Base-by-base conservation (phyloP, 495 filamentous ascomycete genomes). In the Neurospora sp. region DNA sequence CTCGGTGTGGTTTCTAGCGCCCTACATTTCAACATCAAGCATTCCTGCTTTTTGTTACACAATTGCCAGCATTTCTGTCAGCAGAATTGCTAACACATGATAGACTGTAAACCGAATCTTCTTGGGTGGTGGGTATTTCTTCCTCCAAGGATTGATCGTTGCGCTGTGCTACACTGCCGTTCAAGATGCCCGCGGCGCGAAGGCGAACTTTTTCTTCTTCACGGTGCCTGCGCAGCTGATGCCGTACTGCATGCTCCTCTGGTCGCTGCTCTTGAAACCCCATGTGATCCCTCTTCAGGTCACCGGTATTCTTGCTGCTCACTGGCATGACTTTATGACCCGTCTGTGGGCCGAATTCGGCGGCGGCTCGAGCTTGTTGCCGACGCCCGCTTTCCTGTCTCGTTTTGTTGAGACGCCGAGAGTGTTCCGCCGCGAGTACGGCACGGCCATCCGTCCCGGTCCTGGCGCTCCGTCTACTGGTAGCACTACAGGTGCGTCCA, bases 301-400 rank as follows among this genome's bases (percentile, higher is more conserved):
- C 46, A 91, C 83, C 20, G 94, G 94, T 20, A 86, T 98, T 38
- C 69, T 94, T 44, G 92, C 92, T 20, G 94, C 93, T 31, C 94
- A 97, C 79, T 79, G 94, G 31, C 92, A 94, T 79, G 91, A 97
- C 77, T 98, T 97, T 77, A 79, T 96, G 61, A 93, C 91, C 3
- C 87, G 90, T 48, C 86, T 95, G 39, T 97, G 91, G 82, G 94
- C 94, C 18, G 87, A 89, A 53, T 94, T 94, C 82, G 94, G 93
- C 22, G 90, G 91, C 69, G 94, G 94, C 4, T 81, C 82, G 39
- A 95, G 93, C 76, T 86, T 88, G 70, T 82, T 97, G 66, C 81
- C 80, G 18, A 94, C 94, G 0, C 94, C 94, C 2, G 76, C 70
- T 0, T 87, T 92, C 70, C 78, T 97, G 70, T 88, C 85, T 70